Conservation (phyloP, 192 early-diverging fungal genomes). For the Coemansia sp. region DNA sequence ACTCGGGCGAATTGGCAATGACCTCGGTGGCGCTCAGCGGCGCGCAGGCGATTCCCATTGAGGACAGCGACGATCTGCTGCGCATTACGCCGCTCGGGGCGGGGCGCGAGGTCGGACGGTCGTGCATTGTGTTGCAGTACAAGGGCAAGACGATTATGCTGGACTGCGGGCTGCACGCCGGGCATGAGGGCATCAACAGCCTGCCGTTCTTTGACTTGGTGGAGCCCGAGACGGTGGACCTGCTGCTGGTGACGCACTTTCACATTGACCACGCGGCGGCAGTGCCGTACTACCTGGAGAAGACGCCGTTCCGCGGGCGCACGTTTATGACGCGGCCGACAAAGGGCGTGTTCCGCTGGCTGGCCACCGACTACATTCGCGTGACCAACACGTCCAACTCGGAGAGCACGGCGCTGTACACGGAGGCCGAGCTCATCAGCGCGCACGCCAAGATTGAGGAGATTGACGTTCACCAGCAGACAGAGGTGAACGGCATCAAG, state of each 20-base stretch:
- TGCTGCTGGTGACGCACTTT: constrained; percentile 91
- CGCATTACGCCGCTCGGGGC: constrained; percentile 91
- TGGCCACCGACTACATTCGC: constrained; percentile 90
- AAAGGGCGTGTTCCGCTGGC: constrained; percentile 96
- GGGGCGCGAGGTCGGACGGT: constrained; percentile 96
- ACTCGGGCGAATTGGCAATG: too few species aligned
- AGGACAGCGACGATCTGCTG: constrained; percentile 76
- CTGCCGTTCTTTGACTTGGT: constrained; percentile 95
- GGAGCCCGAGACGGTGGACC: constrained; percentile 82
- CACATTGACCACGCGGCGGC: constrained; percentile 97
- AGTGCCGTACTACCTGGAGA: constrained; percentile 95
- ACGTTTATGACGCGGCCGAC: constrained; percentile 99
- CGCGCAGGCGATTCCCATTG: constrained; percentile 48
- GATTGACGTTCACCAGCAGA: constrained; percentile 93
- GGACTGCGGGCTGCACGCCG: constrained; percentile 96
- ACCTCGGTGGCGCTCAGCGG: constrained; percentile 38
- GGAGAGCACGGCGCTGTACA: constrained; percentile 80
- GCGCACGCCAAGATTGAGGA: constrained; percentile 89
- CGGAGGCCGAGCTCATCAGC: constrained; percentile 78
- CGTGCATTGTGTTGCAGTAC: constrained; percentile 88
- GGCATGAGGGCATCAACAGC: constrained; percentile 80
- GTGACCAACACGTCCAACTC: constrained; percentile 57
- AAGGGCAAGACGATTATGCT: constrained; percentile 96
- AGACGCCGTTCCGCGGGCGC: constrained; percentile 92
- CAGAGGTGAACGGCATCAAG: constrained; percentile 90